These are phyloP conservation scores for Lipomyces kockii DNA, from an alignment of 805 yeast genomes.

Conservation along the genomic window DNA sequence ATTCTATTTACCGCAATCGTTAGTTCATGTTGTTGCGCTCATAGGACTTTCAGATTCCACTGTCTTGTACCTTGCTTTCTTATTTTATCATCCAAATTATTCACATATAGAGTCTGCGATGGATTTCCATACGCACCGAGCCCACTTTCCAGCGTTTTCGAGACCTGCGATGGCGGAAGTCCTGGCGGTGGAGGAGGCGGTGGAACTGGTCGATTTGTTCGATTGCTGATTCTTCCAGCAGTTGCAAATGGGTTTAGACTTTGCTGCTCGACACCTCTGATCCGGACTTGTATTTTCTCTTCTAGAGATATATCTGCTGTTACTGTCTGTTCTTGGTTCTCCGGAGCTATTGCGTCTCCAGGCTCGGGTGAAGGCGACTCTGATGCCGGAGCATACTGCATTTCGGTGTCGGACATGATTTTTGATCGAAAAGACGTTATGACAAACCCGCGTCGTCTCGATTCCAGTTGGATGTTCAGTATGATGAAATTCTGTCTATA, in stretches of 20 bases:
- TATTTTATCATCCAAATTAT: conserved; percentile 48
- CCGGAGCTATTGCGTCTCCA: neutral
- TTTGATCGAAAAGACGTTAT: neutral
- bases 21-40: neutral
- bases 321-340: neutral
- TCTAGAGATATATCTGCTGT: conserved; percentile 2
- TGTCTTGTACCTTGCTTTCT: conserved; percentile 39
- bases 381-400: conserved; percentile 9
- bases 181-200: conserved; percentile 26
- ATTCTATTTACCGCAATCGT: conserved; percentile 37
- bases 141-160: neutral
- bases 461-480: neutral
- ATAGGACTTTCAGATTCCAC: neutral
- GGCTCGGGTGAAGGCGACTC: conserved; percentile 1
- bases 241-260: neutral
- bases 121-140: conserved; percentile 26
- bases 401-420: conserved; percentile 1
- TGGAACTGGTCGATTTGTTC: conserved; percentile 18
- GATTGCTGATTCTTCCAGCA: conserved; percentile 14
- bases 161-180: neutral
- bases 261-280: conserved; percentile 12
- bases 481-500: neutral
- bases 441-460: neutral
- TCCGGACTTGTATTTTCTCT: conserved; percentile 10
- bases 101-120: conserved; percentile 46